Base-by-base conservation (phyloP, 2,329 filamentous ascomycete genomes). In the Diaporthe destruens region DNA sequence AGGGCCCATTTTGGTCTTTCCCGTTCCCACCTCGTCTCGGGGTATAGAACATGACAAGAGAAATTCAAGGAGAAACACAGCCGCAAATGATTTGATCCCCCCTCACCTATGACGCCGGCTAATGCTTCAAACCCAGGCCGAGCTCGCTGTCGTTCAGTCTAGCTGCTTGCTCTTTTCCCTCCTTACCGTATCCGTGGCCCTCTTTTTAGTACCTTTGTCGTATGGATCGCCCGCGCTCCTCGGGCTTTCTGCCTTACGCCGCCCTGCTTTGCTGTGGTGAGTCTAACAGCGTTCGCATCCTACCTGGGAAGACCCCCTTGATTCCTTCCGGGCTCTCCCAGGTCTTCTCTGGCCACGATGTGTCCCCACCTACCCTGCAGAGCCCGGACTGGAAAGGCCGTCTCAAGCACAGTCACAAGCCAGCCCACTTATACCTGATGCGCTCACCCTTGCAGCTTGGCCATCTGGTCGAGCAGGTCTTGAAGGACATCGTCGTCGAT, bases 401-500 rank as follows among this genome's bases (percentile, higher is more conserved):
- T 53, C 67, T 44, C 55, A 53, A 23, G n/a, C 44, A 36, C 11
- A 9, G 29, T 34, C 54, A 25, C 67, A 39, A 3, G 18, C n/a
- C 4, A 8, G 20, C 12, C 6, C 25, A 6, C 2, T 9, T 20
- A 4, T 20, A 7, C 6, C 14, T 14, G 3, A 7, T 5, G 42
- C 18, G 36, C 32, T 36, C 51, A 74, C 59, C 80, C 82, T 77
- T 88, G 86, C 61, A 97, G 85, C 86, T 97, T 97, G 77, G 91
- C 93, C 83, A 98, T 92, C 85, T 99, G 95, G 79, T 98, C 92
- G 72, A 99, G 88, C 72, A 98, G 86, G 75, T 95, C 92, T 82
- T 97, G 92, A 75, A 99, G 84, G 77, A 97, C 94, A 47, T 94
- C 93, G 80, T 98, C 96, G 74, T 89, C 89, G 79, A 98, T 97